Base-by-base conservation (phyloP, 2,329 filamentous ascomycete genomes). In the Bipolaris bicolor region DNA sequence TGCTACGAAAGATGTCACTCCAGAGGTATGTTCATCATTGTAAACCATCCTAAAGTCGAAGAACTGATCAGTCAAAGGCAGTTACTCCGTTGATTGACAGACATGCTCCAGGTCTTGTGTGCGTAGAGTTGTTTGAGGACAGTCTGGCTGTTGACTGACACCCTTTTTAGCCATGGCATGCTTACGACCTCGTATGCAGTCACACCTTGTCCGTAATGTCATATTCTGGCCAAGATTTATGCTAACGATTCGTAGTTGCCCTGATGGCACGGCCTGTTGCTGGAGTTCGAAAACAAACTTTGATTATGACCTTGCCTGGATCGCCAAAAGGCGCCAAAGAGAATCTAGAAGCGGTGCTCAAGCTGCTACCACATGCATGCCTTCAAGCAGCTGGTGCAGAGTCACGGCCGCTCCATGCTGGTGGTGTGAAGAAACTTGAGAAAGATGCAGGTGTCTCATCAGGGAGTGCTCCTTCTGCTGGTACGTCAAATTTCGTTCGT, bases 201-300 rank as follows among this genome's bases (percentile, higher is more conserved):
- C 33, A 99, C 95, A 2, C 93, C 94, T 45, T 99, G 92, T 96
- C 80, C 80, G 90, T 78, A 51, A 61, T 39, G 41, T 7, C n/a
- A n/a, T 33, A 29, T 16, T 15, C 16, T 55, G 15, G 13, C 18
- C 49, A 33, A 7, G 24, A 52, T 20, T 44, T n/a, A 24, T 49
- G 39, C 67, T 73, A 41, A 76, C 39, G 13, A 7, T 7, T 49
- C 68, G 45, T 36, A 96, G 92, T 99, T 78, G 95, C 95, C 43
- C 89, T 97, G 81, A 99, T 99, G 95, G 91, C 95, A 49, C 86
- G 95, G 44, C 95, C 95, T 4, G 90, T 96, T 11, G 95, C 95
- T 20, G 95, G 95, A 3, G 88, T 96, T 2, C 84, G 95, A 31
- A 88, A 94, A 61, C 87, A 87, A 58, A 89, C 91, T 0, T 77